These are phyloP conservation scores for Bisporella sp. DNA, from an alignment of 2,329 filamentous ascomycete species.

Conservation along the genomic window DNA sequence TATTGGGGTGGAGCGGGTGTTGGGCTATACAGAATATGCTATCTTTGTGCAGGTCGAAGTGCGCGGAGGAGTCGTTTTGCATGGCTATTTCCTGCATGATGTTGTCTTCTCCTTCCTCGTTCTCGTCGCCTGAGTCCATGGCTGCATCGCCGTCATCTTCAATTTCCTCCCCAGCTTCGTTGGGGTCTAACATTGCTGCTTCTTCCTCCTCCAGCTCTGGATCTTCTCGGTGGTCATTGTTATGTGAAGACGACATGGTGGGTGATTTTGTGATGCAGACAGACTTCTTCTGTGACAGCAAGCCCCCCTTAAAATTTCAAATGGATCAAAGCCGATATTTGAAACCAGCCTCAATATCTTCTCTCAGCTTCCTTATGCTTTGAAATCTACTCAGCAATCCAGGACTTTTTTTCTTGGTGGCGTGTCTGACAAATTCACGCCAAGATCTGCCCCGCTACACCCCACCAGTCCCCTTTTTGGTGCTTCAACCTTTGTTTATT, in stretches of 20 bases:
- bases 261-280: too few species aligned
- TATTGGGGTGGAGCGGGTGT: constrained; percentile 69
- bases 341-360: too few species aligned
- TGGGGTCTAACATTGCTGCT: constrained; percentile 66
- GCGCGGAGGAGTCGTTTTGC: constrained; percentile 86
- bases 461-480: too few species aligned
- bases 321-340: too few species aligned
- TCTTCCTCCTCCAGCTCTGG: constrained; percentile 42
- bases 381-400: too few species aligned
- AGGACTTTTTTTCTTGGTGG: too few species aligned
- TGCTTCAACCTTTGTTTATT: too few species aligned
- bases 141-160: constrained; percentile 61
- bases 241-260: constrained; percentile 19
- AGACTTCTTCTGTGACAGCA: too few species aligned
- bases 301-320: too few species aligned
- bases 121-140: constrained; percentile 72
- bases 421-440: too few species aligned
- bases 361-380: too few species aligned
- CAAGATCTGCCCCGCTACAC: too few species aligned
- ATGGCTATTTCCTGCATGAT: constrained; percentile 64
- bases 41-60: constrained; percentile 87
- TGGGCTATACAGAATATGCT: constrained; percentile 93
- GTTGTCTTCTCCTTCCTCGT: constrained; percentile 45
- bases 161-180: constrained; percentile 74
- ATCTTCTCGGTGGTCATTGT: constrained; percentile 13